These are phyloP conservation scores for Skeletonema costatum DNA, from an alignment of 108 stramenopile species.

Conservation along the genomic window DNA sequence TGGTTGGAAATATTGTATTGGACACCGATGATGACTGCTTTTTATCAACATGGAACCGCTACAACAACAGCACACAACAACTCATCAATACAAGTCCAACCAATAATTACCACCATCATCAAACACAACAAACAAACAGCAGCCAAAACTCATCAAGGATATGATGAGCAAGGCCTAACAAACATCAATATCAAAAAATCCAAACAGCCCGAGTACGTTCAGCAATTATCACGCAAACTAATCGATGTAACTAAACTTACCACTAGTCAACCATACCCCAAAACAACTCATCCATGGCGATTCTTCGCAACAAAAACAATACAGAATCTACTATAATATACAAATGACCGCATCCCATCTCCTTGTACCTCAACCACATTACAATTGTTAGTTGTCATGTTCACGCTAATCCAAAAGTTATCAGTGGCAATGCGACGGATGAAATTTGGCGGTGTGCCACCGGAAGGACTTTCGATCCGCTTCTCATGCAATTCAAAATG, in stretches of 20 bases:
- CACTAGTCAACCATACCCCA: not conserved
- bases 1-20: not conserved
- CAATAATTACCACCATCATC: slow-evolving; percentile 1
- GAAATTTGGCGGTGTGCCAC: slow-evolving; percentile 54
- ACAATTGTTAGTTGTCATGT: slow-evolving; percentile 2
- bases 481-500: slow-evolving; percentile 39
- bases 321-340: slow-evolving; percentile 21
- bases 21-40: not conserved
- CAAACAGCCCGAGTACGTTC: slow-evolving; percentile 9
- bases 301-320: not conserved
- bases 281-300: not conserved
- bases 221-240: not conserved
- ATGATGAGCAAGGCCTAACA: slow-evolving; percentile 6
- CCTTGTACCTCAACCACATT: slow-evolving; percentile 1
- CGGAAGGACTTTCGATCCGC: slow-evolving; percentile 40
- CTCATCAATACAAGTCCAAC: slow-evolving; percentile 9
- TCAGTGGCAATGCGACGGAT: slow-evolving; percentile 43
- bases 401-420: slow-evolving; percentile 7
- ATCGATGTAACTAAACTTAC: not conserved
- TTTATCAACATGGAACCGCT: not conserved
- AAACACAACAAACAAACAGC: slow-evolving; percentile 4
- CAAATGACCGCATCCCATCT: slow-evolving; percentile 12
- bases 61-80: slow-evolving; percentile 13
- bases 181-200: slow-evolving; percentile 9
- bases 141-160: slow-evolving; percentile 14